Evolutionary conservation across 2,329 filamentous ascomycete genomes (phyloP).

Genomic region (Chalara sp.): DNA sequence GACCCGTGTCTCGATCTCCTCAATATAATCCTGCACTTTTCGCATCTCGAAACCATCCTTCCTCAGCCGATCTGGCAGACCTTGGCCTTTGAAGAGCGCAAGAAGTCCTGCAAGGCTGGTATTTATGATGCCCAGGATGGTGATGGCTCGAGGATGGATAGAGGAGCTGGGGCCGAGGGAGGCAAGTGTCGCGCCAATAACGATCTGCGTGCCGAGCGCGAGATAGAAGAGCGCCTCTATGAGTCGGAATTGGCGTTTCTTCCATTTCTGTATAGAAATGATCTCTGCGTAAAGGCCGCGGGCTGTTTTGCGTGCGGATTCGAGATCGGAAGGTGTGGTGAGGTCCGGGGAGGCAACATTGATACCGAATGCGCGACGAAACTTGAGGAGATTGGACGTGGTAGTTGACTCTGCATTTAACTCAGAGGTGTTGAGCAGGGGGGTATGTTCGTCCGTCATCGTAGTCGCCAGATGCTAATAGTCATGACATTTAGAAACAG

Average conservation of each 20-base stretch:
- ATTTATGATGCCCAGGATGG: slow-evolving; percentile 54
- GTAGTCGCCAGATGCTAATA: not conserved
- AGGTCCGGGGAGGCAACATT: slow-evolving; percentile 2
- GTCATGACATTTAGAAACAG: no score
- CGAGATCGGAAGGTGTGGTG: slow-evolving; percentile 9
- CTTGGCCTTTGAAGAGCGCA: slow-evolving; percentile 46
- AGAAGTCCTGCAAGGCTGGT: slow-evolving; percentile 56
- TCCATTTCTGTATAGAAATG: slow-evolving; percentile 27
- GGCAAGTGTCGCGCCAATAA: slow-evolving; percentile 41
- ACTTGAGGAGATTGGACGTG: slow-evolving; percentile 15
- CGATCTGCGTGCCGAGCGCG: slow-evolving; percentile 38
- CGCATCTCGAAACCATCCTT: slow-evolving; percentile 40
- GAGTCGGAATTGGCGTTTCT: slow-evolving; percentile 27
- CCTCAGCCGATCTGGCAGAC: slow-evolving; percentile 39
- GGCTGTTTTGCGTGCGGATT: slow-evolving; percentile 11
- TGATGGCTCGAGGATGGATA: slow-evolving; percentile 44
- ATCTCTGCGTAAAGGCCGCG: slow-evolving; percentile 33
- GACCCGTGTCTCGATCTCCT: slow-evolving; percentile 43
- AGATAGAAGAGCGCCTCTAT: slow-evolving; percentile 34
- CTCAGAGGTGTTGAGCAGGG: slow-evolving; percentile 8
- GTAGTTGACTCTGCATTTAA: not conserved
- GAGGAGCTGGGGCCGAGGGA: slow-evolving; percentile 38
- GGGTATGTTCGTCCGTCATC: slow-evolving; percentile 12
- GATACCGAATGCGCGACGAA: slow-evolving; percentile 20
- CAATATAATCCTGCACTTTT: slow-evolving; percentile 45